Percentiles rank a stretch among this genome's conserved stretches.
These are phyloP conservation scores for Didymosphaeria variabile DNA, from an alignment of 2,329 filamentous ascomycete genomes.

Conservation along the genomic window DNA sequence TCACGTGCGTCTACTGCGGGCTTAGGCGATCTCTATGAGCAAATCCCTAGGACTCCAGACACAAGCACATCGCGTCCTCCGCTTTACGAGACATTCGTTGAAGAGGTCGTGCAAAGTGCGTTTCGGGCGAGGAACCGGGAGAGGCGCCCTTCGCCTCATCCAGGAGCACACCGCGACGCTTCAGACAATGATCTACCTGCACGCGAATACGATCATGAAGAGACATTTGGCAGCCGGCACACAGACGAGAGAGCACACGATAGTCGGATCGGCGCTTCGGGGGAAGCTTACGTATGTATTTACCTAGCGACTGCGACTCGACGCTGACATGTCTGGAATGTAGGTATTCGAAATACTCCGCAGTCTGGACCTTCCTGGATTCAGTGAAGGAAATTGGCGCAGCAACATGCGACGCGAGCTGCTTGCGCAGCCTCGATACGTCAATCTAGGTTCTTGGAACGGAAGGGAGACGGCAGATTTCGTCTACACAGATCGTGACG, in stretches of 20 bases:
- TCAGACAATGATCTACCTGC: not conserved
- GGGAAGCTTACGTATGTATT: conserved; percentile 9
- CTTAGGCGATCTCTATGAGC: too few relatives aligned
- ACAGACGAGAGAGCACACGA: conserved; percentile 19
- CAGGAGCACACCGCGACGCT: not conserved
- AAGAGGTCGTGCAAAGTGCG: conserved; percentile 23
- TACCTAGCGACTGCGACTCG: not conserved
- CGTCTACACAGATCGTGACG: conserved; percentile 53
- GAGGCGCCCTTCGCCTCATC: not conserved
- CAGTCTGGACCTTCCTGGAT: conserved; percentile 45
- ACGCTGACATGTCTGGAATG: conserved; percentile 17
- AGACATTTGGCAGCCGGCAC: conserved; percentile 21
- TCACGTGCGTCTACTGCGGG: too few relatives aligned
- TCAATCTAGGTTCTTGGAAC: conserved; percentile 51
- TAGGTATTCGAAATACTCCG: conserved; percentile 57
- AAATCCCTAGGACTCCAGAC: too few relatives aligned
- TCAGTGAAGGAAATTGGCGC: conserved; percentile 56
- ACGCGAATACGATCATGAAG: conserved; percentile 11
- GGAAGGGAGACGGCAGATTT: conserved; percentile 60
- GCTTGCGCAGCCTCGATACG: conserved; percentile 52
- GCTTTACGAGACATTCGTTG: conserved; percentile 19
- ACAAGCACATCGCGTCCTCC: not conserved
- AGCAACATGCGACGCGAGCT: conserved; percentile 59
- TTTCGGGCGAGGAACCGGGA: conserved; percentile 9
- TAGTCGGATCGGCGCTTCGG: conserved; percentile 15